Base-by-base conservation (phyloP, 805 yeast genomes). In the Hanseniaspora nectarophila region DNA sequence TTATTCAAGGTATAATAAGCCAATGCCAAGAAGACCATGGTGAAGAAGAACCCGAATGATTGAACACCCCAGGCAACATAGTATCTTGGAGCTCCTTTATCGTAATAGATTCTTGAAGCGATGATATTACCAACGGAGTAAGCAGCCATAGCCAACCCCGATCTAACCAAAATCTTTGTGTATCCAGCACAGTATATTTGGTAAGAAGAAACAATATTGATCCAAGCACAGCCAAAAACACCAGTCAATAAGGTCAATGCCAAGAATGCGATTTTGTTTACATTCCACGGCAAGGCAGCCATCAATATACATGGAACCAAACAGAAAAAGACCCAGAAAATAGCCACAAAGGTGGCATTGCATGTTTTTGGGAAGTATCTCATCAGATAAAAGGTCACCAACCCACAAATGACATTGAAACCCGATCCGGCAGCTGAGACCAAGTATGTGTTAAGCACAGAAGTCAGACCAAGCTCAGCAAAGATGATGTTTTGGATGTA, bases 381-480 rank as follows among this genome's bases (percentile, higher is more conserved):
- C 51, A 45, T 34, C 4, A 64, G 26, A 23, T 60, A 47, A 5
- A 71, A 67, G 2, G 67, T 65, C 32, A 67, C 33, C 0, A 71
- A 53, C 56, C 67, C 59, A 47, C 61, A 63, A 7, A 63, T 47
- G 18, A 67, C 67, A 24, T 70, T 65, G 40, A 65, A 70, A 0
- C 73, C 73, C 46, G 74, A 68, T 28, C 73, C 69, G 3, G 77
- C 79, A 34, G 73, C 78, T 9, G 73, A 62, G 3, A 76, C 76
- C 49, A 76, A 62, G 2, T 77, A 73, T 1, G 79, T 64, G 53
- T 64, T 69, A 45, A 73, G 64, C 53, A 65, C 67, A 37, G 64
- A 59, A 26, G 65, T 59, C 29, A 69, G 69, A 4, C 68, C 67
- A 51, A 76, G 58, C 29, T 70, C 61, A 24, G 62, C 68, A 56